Evolutionary conservation across 345 rosid genomes (phyloP), one percentile per base, ranked within the genome.

Genomic region (Populus alba): DNA sequence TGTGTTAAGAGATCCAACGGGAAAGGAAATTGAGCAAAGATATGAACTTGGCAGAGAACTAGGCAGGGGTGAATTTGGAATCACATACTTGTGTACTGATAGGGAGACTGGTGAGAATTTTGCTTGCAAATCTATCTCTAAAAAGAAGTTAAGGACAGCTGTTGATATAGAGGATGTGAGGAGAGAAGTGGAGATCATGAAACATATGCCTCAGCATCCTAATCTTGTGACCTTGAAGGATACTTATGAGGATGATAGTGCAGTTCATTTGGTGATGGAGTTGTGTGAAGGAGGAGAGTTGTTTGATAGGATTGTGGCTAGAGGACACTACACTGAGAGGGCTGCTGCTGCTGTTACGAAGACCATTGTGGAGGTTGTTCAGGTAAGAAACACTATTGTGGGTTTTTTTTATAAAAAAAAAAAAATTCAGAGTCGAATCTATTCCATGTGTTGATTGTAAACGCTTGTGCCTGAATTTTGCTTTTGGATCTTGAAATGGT

Each of bases 311-410:
- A 82, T 82, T 59, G 85, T 82, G 29, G 82, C 82, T 35, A 71
- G 85, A 79, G 85, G 85, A 17, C 85, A 79, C 79, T 82, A 82
- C 74, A 82, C 85, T 5, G 85, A 82, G 61, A 79, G 85, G 72
- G 85, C 85, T 75, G 85, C 85, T 72, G 85, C 85, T 67, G 67
- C 45, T 3, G 82, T 82, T 35, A 82, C 85, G 33, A 82, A 78
- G 79, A 82, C 85, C 65, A 82, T 82, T 75, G 82, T 82, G n/a
- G 85, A 82, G 77, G 85, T 82, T 66, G 85, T 82, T 82, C 80
- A 82, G 85, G 82, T 82, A 37, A 71, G 27, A 43, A 23, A 70
- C 25, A 20, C 10, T 53, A 23, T 53, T 53, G 59, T 20, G 23
- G n/a, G 18, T 53, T 6, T 63, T 13, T 45, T 6, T 31, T 66